Base-by-base conservation (phyloP, 2,329 filamentous ascomycete species). In the Sarocladium brachiariae region DNA sequence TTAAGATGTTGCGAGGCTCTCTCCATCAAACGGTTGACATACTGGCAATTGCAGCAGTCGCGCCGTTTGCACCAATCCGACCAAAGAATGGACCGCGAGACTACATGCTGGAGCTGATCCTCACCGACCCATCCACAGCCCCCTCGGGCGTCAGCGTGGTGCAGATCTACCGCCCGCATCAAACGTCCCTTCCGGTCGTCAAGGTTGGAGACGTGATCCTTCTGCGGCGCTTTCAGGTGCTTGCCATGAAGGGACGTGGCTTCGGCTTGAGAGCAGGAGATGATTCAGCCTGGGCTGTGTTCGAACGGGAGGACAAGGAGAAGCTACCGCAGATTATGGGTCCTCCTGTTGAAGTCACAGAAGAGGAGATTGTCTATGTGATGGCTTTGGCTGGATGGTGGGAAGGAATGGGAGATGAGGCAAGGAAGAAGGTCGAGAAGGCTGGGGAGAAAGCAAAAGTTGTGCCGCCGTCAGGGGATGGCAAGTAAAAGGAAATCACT, bases 261-360 rank as follows among this genome's bases (percentile, higher is more conserved):
- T 82, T 78, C 54, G 80, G 77, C 1, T 64, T 84, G 47, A 67
- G 72, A 45, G 73, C 72, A n/a, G 71, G 69, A n/a, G 76, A 77
- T 39, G 69, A 66, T 30, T 83, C 78, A 14, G 75, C 77, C 50
- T 85, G 82, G 77, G 81, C 78, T 2, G 78, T 85, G 2, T 83
- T 80, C 54, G 77, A 81, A 56, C 64, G 65, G 34, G 64, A 64
- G 2, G 63, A 67, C 41, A 59, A 61, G 49, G 61, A 66, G 51
- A 60, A 61, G 58, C 63, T 73, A 38, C 67, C 76, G 37, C 76
- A 84, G 64, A 75, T 84, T 49, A 75, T 73, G 53, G 81, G 80
- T 0, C 77, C 79, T 50, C 80, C 80, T 0, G 72, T 84, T 18
- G 81, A 84, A 63, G 70, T 77, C 53, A 69, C 68, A 24, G 66